Evolutionary conservation across 2,329 filamentous ascomycete species (phyloP), one percentile per base, ranked within the genome.

Genomic region (Bipolaris oryzae): DNA sequence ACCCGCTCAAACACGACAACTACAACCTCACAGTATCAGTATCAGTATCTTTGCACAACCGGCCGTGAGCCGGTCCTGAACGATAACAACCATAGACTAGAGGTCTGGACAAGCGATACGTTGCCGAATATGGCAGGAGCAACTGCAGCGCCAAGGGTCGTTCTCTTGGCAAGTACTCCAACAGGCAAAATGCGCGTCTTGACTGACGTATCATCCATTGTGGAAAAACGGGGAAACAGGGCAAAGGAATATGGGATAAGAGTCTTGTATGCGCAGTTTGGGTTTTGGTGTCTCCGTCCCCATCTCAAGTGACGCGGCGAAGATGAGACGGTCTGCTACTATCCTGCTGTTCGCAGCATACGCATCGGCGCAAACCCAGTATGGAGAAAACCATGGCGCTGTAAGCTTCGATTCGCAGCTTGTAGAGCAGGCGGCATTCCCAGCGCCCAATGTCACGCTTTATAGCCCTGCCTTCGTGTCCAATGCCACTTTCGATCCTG

Each of bases 391-490:
- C 42, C 67, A 70, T 53, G 67, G 69, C 23, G 37, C 45, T 5
- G 60, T 71, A 3, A 61, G 62, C 10, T 56, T 62, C n/a, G 72
- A 76, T 55, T 63, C 68, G 58, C 62, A 71, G 25, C 52, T 72
- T 13, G 63, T 72, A n/a, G 71, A 76, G 52, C 71, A 70, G n/a
- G 62, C 51, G 9, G 70, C 70, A 3, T 77, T 77, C 28, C 72
- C 69, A 11, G 64, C 63, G 46, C 73, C 72, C 3, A 70, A 72
- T 52, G 62, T 64, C 3, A 69, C 68, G 11, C 59, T 75, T 7
- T 55, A 66, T 34, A 72, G 71, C 34, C 74, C 74, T 42, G 73
- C 72, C 0, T 75, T 76, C 20, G 41, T 65, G 18, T 41, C 66
- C 3, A 68, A 69, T 45, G 64, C 68, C 3, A 66, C 65, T 5